A percentile compares a stretch with the other conserved stretches of the same genome.
These are phyloP conservation scores for Ilyonectria sp. DNA, from an alignment of 2,329 filamentous ascomycete genomes.

Conservation along the genomic window DNA sequence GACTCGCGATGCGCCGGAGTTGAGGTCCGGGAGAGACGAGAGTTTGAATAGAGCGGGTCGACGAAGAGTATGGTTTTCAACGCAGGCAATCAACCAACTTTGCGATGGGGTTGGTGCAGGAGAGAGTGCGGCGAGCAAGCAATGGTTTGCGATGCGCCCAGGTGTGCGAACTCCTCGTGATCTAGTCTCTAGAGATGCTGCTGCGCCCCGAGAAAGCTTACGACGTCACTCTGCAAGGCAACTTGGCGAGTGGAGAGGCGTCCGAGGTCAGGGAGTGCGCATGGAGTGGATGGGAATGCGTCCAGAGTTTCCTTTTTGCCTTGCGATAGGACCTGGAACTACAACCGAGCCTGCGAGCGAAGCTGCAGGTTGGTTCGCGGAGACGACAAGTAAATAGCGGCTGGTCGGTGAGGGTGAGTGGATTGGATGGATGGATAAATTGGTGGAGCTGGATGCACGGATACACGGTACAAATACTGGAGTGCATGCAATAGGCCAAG, in stretches of 20 bases:
- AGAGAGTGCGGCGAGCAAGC: background rate
- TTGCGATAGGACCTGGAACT: background rate
- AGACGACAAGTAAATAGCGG: background rate
- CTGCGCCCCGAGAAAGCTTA: constrained; percentile 1
- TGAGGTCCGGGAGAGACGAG: background rate
- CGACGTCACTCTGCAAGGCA: constrained; percentile 11
- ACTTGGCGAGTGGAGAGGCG: background rate
- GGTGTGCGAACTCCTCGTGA: background rate
- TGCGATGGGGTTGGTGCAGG: background rate
- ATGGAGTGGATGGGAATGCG: no score
- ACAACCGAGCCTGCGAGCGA: background rate
- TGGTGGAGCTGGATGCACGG: background rate
- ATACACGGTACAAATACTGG: background rate
- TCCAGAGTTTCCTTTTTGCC: background rate
- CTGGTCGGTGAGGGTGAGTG: background rate
- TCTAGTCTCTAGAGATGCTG: background rate
- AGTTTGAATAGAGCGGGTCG: background rate
- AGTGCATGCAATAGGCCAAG: background rate
- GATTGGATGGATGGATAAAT: background rate
- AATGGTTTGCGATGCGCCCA: constrained; percentile 3
- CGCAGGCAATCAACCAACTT: background rate
- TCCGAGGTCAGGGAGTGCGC: no score
- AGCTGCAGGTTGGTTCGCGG: background rate
- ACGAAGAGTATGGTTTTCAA: background rate
- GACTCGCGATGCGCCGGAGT: background rate